Conservation (phyloP, 805 yeast genomes). For the Yamadazyma endophytica region DNA sequence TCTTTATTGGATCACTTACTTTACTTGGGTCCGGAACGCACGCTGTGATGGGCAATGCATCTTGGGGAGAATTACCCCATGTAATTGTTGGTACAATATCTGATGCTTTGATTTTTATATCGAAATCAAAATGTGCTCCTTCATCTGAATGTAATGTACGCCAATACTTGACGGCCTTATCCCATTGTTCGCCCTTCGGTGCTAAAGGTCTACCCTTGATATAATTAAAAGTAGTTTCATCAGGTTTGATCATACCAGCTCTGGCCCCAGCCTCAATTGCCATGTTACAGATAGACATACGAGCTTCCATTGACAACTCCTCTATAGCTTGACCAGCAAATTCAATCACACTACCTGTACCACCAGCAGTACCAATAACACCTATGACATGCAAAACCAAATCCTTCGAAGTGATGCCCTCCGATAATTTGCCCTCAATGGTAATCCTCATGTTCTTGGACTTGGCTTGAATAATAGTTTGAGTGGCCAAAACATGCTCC, state of each 20-base stretch:
- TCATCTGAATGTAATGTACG: conserved; percentile 80
- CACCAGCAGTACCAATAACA: conserved; percentile 98
- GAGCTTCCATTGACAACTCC: conserved; percentile 88
- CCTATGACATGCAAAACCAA: conserved; percentile 92
- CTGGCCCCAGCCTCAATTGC: conserved; percentile 99
- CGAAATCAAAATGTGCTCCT: conserved; percentile 86
- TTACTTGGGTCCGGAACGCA: conserved; percentile 84
- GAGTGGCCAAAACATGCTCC: conserved; percentile 97
- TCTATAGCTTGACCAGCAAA: conserved; percentile 95
- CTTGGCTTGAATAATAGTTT: conserved; percentile 89
- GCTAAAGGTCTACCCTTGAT: conserved; percentile 92
- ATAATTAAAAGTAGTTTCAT: conserved; percentile 81
- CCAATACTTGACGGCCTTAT: conserved; percentile 91
- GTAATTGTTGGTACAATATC: conserved; percentile 95
- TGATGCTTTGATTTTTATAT: conserved; percentile 71
- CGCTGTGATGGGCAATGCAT: conserved; percentile 92
- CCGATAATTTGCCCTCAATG: conserved; percentile 77
- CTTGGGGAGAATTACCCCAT: conserved; percentile 99
- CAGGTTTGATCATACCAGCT: conserved; percentile 99
- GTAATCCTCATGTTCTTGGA: conserved; percentile 92
- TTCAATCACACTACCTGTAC: conserved; percentile 95
- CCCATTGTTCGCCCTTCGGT: conserved; percentile 94
- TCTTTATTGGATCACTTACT: conserved; percentile 66
- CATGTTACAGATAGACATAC: conserved; percentile 99
- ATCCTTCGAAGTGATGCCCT: conserved; percentile 96